Percentiles rank a stretch among this genome's conserved stretches.
Evolutionary conservation across 192 early-diverging fungal species (phyloP).

Genomic region (Rhizophagus prolifer): DNA sequence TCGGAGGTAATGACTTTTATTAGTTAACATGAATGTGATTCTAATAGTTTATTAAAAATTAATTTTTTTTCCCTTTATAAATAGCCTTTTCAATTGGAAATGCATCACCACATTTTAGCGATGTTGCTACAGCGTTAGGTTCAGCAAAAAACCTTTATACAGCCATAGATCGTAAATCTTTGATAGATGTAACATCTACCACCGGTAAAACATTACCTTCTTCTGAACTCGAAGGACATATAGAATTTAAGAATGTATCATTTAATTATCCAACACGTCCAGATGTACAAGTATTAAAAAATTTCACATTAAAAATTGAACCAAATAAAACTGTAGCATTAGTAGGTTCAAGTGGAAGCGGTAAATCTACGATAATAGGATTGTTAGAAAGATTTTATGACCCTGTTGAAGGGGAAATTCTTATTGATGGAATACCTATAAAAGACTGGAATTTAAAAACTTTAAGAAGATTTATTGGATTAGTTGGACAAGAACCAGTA

Average conservation of each 20-base stretch:
- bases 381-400: slow-evolving; percentile 87
- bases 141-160: slow-evolving; percentile 76
- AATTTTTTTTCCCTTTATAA: not conserved
- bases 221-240: slow-evolving; percentile 54
- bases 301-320: slow-evolving; percentile 61
- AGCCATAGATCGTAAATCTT: slow-evolving; percentile 75
- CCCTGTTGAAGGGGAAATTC: slow-evolving; percentile 52
- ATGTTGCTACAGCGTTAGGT: slow-evolving; percentile 69
- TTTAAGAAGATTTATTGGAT: slow-evolving; percentile 55
- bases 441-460: slow-evolving; percentile 72
- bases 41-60: no score
- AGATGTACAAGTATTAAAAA: slow-evolving; percentile 75
- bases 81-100: slow-evolving; percentile 61
- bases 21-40: not conserved
- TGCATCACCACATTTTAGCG: slow-evolving; percentile 67
- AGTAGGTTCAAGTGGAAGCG: slow-evolving; percentile 83
- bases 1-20: slow-evolving; percentile 57
- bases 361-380: slow-evolving; percentile 80
- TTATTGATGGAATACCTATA: slow-evolving; percentile 72
- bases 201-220: slow-evolving; percentile 1
- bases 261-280: slow-evolving; percentile 85
- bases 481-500: slow-evolving; percentile 74
- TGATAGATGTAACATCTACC: slow-evolving; percentile 58
- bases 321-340: slow-evolving; percentile 83
- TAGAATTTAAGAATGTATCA: slow-evolving; percentile 70